Percentiles rank a stretch among this genome's conserved stretches.
These are phyloP conservation scores for Suillus placidus DNA, from an alignment of 768 basidiomycete species.

Conservation along the genomic window DNA sequence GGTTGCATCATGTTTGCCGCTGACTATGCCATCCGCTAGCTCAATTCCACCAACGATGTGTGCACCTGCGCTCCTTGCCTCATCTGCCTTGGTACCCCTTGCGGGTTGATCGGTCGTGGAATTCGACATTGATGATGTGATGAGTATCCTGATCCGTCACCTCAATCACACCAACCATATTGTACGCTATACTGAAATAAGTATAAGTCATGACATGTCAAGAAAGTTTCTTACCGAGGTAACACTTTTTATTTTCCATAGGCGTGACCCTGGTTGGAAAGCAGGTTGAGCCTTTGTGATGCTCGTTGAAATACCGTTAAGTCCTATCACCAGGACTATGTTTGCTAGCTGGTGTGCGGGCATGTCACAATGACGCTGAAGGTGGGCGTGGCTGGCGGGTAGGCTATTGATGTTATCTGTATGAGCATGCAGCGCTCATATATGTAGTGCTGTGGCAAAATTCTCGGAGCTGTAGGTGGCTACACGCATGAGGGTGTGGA, in stretches of 20 bases:
- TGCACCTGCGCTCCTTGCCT: constrained; percentile 86
- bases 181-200: constrained; percentile 66
- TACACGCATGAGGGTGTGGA: too few relatives aligned
- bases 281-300: constrained; percentile 90
- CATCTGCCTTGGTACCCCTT: constrained; percentile 82
- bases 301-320: constrained; percentile 56
- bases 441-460: too few relatives aligned
- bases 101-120: constrained; percentile 83
- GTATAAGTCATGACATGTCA: not conserved
- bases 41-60: constrained; percentile 90
- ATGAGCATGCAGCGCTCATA: too few relatives aligned
- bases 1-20: constrained; percentile 71
- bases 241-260: constrained; percentile 82
- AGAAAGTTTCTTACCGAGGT: constrained; percentile 64
- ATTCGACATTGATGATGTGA: constrained; percentile 90
- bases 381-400: too few relatives aligned
- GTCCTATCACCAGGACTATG: not conserved
- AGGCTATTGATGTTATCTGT: too few relatives aligned
- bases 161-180: constrained; percentile 91
- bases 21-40: constrained; percentile 80
- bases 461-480: too few relatives aligned
- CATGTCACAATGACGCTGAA: too few relatives aligned
- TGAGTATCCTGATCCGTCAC: constrained; percentile 91
- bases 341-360: too few relatives aligned
- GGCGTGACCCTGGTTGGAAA: constrained; percentile 96